Percentiles rank a stretch among this genome's conserved stretches.
Evolutionary conservation across 1,284 basidiomycete genomes (phyloP).

Genomic region (Gomphus sp.): DNA sequence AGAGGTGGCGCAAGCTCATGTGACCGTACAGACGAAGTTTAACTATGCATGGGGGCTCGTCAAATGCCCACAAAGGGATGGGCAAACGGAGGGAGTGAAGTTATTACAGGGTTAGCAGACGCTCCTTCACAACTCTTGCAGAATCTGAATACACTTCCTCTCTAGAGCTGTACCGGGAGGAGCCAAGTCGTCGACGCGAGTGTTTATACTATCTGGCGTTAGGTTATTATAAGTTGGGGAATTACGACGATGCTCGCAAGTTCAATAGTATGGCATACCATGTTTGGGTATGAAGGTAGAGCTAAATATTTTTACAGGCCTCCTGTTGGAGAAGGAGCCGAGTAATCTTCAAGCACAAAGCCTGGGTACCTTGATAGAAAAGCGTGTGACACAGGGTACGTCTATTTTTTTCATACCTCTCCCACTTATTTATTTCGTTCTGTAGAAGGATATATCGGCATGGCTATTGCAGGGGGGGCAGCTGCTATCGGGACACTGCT

Average conservation of each 20-base stretch:
- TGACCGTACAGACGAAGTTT: constrained; percentile 95
- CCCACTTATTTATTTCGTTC: constrained; percentile 9
- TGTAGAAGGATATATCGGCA: constrained; percentile 86
- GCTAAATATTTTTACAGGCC: constrained; percentile 36
- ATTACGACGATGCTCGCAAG: constrained; percentile 86
- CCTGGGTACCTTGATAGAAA: constrained; percentile 78
- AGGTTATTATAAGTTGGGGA: constrained; percentile 95
- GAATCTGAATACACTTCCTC: not conserved
- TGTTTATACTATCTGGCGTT: constrained; percentile 96
- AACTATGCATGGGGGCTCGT: constrained; percentile 97
- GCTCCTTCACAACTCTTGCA: not conserved
- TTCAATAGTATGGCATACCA: constrained; percentile 71
- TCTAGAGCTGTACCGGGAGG: constrained; percentile 91
- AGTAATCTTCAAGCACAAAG: constrained; percentile 91
- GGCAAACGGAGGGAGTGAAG: constrained; percentile 87
- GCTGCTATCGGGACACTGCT: constrained; percentile 82
- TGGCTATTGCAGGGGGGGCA: constrained; percentile 87
- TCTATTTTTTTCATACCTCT: constrained; percentile 10
- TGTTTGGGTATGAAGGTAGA: not conserved
- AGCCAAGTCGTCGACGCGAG: constrained; percentile 83
- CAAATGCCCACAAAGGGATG: constrained; percentile 73
- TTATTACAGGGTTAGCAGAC: constrained; percentile 75
- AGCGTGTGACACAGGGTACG: constrained; percentile 77
- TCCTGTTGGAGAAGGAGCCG: constrained; percentile 90
- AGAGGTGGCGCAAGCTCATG: constrained; percentile 71